These are phyloP conservation scores for Ceratocystis eucalypticola DNA, from an alignment of 2,329 filamentous ascomycete genomes.

Conservation along the genomic window DNA sequence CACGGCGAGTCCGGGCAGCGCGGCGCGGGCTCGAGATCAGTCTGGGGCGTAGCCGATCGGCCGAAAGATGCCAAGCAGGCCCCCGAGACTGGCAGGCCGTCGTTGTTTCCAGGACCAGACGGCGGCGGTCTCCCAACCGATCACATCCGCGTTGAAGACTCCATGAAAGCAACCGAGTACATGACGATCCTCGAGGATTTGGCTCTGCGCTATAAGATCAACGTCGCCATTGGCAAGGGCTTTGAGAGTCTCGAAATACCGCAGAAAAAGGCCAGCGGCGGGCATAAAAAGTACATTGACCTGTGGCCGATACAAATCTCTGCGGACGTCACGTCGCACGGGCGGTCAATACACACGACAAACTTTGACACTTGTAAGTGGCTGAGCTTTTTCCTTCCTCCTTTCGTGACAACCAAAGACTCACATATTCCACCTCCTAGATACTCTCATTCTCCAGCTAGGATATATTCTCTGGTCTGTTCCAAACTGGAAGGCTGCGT, in stretches of 20 bases:
- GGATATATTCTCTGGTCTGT: constrained; percentile 76
- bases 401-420: background rate
- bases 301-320: constrained; percentile 93
- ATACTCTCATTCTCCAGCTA: constrained; percentile 70
- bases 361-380: constrained; percentile 78
- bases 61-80: background rate
- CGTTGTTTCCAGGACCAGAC: constrained; percentile 24
- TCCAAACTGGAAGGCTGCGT: constrained; percentile 62
- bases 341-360: constrained; percentile 59
- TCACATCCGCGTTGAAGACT: constrained; percentile 50
- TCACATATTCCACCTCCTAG: constrained; percentile 26
- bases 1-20: background rate
- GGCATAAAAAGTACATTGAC: constrained; percentile 64
- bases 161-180: constrained; percentile 59
- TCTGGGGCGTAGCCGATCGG: background rate
- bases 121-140: constrained; percentile 53
- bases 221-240: constrained; percentile 71
- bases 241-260: constrained; percentile 68
- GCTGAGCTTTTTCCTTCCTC: background rate
- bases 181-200: constrained; percentile 74
- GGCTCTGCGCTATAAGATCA: constrained; percentile 62
- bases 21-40: background rate
- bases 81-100: no score
- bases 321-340: constrained; percentile 58
- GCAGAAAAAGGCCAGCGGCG: constrained; percentile 35